A percentile compares a stretch with the other conserved stretches of the same genome.
These are phyloP conservation scores for Nothophytophthora sp. DNA, from an alignment of 352 stramenopile genomes.

Conservation along the genomic window DNA sequence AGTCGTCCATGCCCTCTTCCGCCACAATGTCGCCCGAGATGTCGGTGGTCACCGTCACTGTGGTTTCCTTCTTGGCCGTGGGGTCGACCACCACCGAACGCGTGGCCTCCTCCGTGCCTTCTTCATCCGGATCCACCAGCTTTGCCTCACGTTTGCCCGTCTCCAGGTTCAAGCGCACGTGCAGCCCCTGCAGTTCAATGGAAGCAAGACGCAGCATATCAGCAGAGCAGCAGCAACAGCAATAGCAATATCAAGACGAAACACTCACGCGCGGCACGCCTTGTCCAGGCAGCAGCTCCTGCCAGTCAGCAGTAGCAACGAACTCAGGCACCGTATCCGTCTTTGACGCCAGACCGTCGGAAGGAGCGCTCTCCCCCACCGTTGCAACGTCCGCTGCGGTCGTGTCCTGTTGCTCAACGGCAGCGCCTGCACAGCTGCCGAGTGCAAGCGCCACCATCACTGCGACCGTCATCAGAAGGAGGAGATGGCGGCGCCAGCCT, in stretches of 20 bases:
- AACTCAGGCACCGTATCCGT: slow-evolving; percentile 37
- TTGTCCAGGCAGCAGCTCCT: slow-evolving; percentile 65
- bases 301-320: slow-evolving; percentile 58
- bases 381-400: slow-evolving; percentile 5
- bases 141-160: slow-evolving; percentile 87
- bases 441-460: slow-evolving; percentile 9
- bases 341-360: background rate
- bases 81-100: slow-evolving; percentile 36
- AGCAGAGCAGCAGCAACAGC: background rate
- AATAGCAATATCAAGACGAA: background rate
- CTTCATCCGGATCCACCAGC: slow-evolving; percentile 51
- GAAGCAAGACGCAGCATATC: background rate
- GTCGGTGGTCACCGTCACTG: slow-evolving; percentile 60
- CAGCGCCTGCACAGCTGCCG: background rate
- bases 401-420: slow-evolving; percentile 8
- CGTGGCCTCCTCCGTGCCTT: slow-evolving; percentile 28
- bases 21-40: slow-evolving; percentile 48
- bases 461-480: slow-evolving; percentile 17
- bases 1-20: slow-evolving; percentile 21
- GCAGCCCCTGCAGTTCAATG: slow-evolving; percentile 59
- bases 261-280: slow-evolving; percentile 55
- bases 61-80: slow-evolving; percentile 30
- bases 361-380: background rate
- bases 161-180: slow-evolving; percentile 81
- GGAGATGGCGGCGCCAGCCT: slow-evolving; percentile 17